Conservation (phyloP, 2,329 filamentous ascomycete genomes). For the Talaromyces sp. region DNA sequence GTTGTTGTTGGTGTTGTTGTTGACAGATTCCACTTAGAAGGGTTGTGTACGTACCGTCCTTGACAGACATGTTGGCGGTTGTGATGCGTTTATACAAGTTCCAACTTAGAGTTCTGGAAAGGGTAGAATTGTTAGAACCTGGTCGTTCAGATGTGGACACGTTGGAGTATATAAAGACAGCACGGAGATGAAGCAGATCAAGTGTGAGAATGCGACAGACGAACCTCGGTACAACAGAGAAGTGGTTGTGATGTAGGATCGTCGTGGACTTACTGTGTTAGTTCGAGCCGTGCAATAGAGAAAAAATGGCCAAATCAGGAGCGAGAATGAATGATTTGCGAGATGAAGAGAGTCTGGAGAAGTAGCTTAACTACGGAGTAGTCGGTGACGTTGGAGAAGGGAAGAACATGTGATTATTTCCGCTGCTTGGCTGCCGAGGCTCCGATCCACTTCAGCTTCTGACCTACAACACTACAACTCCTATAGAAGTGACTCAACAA, state of each 20-base stretch:
- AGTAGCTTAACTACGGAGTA: background rate
- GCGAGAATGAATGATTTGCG: background rate
- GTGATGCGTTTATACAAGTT: background rate
- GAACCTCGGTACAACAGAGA: background rate
- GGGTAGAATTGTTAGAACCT: background rate
- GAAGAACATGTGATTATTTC: background rate
- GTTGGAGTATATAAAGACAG: background rate
- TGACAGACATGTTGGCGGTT: constrained; percentile 60
- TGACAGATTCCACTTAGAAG: background rate
- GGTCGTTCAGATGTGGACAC: background rate
- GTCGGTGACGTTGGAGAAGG: background rate
- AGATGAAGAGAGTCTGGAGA: constrained; percentile 8
- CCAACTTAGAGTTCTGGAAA: background rate
- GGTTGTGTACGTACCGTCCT: constrained; percentile 55
- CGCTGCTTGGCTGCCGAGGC: background rate
- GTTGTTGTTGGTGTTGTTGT: constrained; percentile 1
- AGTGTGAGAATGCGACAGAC: background rate
- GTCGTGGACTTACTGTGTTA: background rate
- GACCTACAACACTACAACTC: no score
- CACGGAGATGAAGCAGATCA: background rate
- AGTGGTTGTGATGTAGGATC: background rate
- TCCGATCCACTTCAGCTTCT: no score
- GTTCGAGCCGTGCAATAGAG: background rate
- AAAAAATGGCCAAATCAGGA: background rate
- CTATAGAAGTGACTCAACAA: background rate